A percentile compares a stretch with the other conserved stretches of the same genome.
phyloP scores from a whole-genome alignment of 345 rosid species.

The Microcos paniculata region DNA sequence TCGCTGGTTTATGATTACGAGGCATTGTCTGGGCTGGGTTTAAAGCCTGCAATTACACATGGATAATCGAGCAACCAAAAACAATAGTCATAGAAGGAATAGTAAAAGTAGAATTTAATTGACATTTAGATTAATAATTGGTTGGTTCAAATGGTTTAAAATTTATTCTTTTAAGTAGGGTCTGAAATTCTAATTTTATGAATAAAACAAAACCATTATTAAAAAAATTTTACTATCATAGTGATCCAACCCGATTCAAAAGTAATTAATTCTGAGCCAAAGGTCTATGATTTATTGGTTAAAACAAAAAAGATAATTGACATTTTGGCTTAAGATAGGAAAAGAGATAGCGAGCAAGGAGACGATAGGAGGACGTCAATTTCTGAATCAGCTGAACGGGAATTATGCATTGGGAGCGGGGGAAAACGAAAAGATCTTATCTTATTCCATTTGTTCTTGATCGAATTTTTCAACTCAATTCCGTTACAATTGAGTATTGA shows the following conservation, averaged over 20 bases:
- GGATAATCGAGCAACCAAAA: too few relatives aligned
- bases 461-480: not conserved
- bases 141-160: too few relatives aligned
- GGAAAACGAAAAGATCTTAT: not conserved
- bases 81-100: not conserved
- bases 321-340: not conserved
- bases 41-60: not conserved
- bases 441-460: not conserved
- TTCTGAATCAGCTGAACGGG: not conserved
- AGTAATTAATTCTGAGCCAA: too few relatives aligned
- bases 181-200: too few relatives aligned
- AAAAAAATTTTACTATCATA: too few relatives aligned
- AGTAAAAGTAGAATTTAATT: not conserved
- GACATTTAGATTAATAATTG: not conserved
- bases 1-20: not conserved
- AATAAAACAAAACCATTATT: too few relatives aligned
- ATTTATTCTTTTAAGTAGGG: too few relatives aligned
- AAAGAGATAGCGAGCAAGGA: not conserved
- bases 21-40: not conserved
- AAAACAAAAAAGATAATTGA: too few relatives aligned
- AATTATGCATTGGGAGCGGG: not conserved
- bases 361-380: not conserved
- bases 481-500: not conserved
- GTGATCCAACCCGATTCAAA: too few relatives aligned
- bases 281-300: too few relatives aligned